phyloP scores from a whole-genome alignment of 2,329 filamentous ascomycete genomes.

The Helotiales sp. region DNA sequence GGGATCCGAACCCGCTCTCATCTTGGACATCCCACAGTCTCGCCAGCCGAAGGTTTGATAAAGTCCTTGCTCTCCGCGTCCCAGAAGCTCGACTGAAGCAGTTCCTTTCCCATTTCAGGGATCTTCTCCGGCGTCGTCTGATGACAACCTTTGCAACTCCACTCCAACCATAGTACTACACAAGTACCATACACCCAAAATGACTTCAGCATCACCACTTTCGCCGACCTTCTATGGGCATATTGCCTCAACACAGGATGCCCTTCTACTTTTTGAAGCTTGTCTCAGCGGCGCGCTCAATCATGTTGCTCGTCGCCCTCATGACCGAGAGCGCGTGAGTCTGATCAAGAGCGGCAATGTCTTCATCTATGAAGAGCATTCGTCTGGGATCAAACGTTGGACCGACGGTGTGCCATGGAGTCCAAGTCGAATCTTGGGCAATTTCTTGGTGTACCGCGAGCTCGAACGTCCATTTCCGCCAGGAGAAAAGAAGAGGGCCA shows the following conservation, averaged over 20 bases:
- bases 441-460: conserved; percentile 94
- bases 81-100: conserved; percentile 13
- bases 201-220: conserved; percentile 24
- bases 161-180: conserved; percentile 4
- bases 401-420: conserved; percentile 92
- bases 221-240: conserved; percentile 30
- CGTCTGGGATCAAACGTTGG: conserved; percentile 91
- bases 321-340: conserved; percentile 76
- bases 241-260: conserved; percentile 47
- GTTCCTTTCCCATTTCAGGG: conserved; percentile 21
- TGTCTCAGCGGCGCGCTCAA: conserved; percentile 68
- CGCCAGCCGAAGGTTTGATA: conserved; percentile 20
- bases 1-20: conserved; percentile 12
- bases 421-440: conserved; percentile 90
- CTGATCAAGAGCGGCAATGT: conserved; percentile 83
- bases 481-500: conserved; percentile 81
- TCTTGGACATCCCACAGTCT: conserved; percentile 11
- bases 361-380: conserved; percentile 89
- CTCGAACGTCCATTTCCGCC: conserved; percentile 93
- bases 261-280: conserved; percentile 77
- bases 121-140: conserved; percentile 19
- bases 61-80: conserved; percentile 17
- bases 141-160: conserved; percentile 14
- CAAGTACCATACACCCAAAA: conserved; percentile 13
- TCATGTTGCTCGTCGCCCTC: conserved; percentile 80